These are phyloP conservation scores for Cucurbita ficifolia DNA, from an alignment of 306 rosid species.

Conservation along the genomic window DNA sequence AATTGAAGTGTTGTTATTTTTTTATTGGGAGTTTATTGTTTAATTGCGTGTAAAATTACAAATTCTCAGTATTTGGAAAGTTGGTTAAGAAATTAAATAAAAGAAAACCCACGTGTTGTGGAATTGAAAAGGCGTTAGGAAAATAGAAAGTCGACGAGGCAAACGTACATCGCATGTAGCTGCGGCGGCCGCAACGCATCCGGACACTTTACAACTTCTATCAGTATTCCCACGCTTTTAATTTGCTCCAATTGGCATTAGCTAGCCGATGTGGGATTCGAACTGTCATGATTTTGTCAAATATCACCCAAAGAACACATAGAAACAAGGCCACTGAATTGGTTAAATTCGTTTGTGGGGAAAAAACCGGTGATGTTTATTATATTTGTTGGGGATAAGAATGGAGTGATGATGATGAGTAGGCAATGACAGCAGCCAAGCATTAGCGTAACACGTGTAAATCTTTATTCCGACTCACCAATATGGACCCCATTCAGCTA, in stretches of 20 bases:
- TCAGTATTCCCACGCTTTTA: neutral
- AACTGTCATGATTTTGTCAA: neutral
- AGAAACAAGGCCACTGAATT: neutral
- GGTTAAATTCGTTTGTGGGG: neutral
- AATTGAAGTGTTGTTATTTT: too few species aligned
- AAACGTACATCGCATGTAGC: neutral
- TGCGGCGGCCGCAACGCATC: neutral
- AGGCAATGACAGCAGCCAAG: conserved; percentile 3
- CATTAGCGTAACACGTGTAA: neutral
- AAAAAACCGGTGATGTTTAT: neutral
- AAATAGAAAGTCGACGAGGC: neutral
- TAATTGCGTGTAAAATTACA: too few species aligned
- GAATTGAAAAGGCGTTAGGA: too few species aligned
- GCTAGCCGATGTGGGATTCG: neutral
- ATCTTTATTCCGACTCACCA: neutral
- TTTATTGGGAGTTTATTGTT: too few species aligned
- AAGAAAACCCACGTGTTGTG: neutral
- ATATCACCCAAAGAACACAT: neutral
- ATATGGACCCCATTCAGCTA: neutral
- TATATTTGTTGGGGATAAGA: neutral
- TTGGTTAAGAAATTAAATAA: neutral
- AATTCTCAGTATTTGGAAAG: neutral
- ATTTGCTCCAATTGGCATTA: neutral
- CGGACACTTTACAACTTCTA: neutral
- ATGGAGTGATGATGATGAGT: conserved; percentile 13